Conservation (phyloP, 2,329 filamentous ascomycete genomes). For the Fusarium tanahbumbuense region DNA sequence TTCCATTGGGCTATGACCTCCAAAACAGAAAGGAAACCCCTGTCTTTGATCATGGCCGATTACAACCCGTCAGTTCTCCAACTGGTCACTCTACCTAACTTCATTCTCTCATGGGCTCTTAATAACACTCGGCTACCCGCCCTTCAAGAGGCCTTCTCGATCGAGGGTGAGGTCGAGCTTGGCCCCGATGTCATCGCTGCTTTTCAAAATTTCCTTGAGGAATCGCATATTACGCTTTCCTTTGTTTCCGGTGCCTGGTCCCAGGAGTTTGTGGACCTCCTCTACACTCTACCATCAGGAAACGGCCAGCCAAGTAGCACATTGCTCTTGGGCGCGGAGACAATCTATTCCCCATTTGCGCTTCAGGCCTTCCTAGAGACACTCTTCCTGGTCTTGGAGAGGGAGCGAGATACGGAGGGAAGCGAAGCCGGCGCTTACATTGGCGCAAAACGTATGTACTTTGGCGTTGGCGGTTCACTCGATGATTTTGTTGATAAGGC, state of each 20-base stretch:
- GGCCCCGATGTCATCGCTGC: constrained; percentile 66
- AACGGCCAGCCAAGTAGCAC: constrained; percentile 46
- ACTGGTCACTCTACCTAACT: constrained; percentile 82
- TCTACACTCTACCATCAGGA: constrained; percentile 55
- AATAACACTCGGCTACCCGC: constrained; percentile 53
- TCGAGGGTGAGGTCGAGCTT: constrained; percentile 73
- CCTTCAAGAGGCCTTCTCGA: constrained; percentile 59
- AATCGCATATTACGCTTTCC: constrained; percentile 65
- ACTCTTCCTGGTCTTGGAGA: constrained; percentile 68
- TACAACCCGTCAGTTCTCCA: constrained; percentile 84
- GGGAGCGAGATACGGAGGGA: constrained; percentile 51
- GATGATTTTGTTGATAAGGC: constrained; percentile 75
- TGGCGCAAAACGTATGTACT: constrained; percentile 83
- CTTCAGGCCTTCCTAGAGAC: constrained; percentile 76
- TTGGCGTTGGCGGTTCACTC: constrained; percentile 84
- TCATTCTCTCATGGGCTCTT: constrained; percentile 76
- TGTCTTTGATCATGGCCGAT: constrained; percentile 77
- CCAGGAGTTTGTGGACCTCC: constrained; percentile 68
- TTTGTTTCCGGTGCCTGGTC: constrained; percentile 84
- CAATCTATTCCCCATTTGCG: constrained; percentile 83
- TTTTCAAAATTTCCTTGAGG: constrained; percentile 67
- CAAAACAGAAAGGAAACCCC: constrained; percentile 40
- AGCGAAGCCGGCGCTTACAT: constrained; percentile 71
- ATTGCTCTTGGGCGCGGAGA: constrained; percentile 79
- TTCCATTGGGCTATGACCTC: constrained; percentile 68